Evolutionary conservation across 192 early-diverging fungal genomes (phyloP).

Genomic region (Coemansia sp.): DNA sequence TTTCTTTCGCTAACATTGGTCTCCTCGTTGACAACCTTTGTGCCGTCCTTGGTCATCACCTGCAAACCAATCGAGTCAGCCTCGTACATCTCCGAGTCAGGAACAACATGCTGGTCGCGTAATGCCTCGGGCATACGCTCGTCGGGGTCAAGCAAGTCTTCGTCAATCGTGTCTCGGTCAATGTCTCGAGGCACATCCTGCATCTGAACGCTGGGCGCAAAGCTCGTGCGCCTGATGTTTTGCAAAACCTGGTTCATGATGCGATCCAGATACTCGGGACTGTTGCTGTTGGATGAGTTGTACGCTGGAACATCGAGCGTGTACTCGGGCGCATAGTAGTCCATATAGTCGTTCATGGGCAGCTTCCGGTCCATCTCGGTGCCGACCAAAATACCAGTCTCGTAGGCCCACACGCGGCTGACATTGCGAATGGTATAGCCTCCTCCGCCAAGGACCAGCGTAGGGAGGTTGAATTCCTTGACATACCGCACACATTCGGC

Average conservation of each 20-base stretch:
- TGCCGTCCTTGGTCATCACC: slow-evolving; percentile 30
- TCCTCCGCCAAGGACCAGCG: slow-evolving; percentile 92
- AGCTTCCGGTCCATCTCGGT: slow-evolving; percentile 70
- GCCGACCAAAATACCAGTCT: slow-evolving; percentile 82
- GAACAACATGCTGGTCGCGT: slow-evolving; percentile 53
- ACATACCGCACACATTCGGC: slow-evolving; percentile 92
- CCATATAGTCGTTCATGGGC: slow-evolving; percentile 88
- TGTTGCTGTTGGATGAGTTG: slow-evolving; percentile 88
- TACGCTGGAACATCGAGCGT: slow-evolving; percentile 81
- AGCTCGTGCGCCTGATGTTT: slow-evolving; percentile 61
- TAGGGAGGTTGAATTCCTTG: slow-evolving; percentile 85
- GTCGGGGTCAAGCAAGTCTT: slow-evolving; percentile 51
- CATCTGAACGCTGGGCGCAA: slow-evolving; percentile 64
- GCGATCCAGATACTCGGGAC: slow-evolving; percentile 78
- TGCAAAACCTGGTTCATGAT: slow-evolving; percentile 60
- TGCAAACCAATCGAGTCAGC: slow-evolving; percentile 49
- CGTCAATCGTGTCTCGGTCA: slow-evolving; percentile 42
- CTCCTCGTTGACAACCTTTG: slow-evolving; percentile 50
- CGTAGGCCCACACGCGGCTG: slow-evolving; percentile 91
- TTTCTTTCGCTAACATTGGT: slow-evolving; percentile 13
- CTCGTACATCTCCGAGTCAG: slow-evolving; percentile 55
- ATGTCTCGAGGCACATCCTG: slow-evolving; percentile 53
- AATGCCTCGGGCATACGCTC: slow-evolving; percentile 49
- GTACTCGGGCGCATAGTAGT: slow-evolving; percentile 94
- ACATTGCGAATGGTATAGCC: slow-evolving; percentile 98